phyloP scores from a whole-genome alignment of 2,329 filamentous ascomycete genomes.

The Colletotrichum chlorophyti region DNA sequence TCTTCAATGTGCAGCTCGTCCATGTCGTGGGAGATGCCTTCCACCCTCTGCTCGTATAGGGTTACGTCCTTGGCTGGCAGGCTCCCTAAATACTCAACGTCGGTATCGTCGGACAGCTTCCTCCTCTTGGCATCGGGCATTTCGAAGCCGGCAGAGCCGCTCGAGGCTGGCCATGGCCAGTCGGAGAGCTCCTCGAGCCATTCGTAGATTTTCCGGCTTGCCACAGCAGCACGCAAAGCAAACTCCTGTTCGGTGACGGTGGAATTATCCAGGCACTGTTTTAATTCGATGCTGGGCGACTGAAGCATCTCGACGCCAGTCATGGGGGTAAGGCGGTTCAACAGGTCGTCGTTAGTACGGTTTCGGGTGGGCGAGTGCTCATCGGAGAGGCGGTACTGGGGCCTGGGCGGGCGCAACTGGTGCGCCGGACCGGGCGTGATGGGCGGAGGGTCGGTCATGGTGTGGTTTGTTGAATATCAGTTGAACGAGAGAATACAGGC shows the following conservation, averaged over 20 bases:
- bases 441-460: conserved; percentile 45
- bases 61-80: conserved; percentile 69
- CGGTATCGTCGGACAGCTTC: conserved; percentile 41
- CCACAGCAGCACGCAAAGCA: conserved; percentile 72
- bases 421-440: conserved; percentile 41
- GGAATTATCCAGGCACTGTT: conserved; percentile 66
- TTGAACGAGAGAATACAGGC: conserved; percentile 23
- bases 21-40: conserved; percentile 74
- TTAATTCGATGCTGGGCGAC: conserved; percentile 57
- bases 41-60: conserved; percentile 74
- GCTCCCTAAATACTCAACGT: conserved; percentile 69
- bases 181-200: conserved; percentile 74
- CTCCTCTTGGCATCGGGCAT: conserved; percentile 49
- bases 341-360: conserved; percentile 61
- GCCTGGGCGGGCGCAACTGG: conserved; percentile 43
- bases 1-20: conserved; percentile 80
- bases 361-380: conserved; percentile 53
- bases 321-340: conserved; percentile 66
- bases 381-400: conserved; percentile 46
- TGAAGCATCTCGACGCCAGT: conserved; percentile 67
- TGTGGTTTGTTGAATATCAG: conserved; percentile 20
- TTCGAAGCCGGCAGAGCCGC: conserved; percentile 62
- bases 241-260: conserved; percentile 73
- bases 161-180: conserved; percentile 63
- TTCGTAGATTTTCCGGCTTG: conserved; percentile 73